Evolutionary conservation across 257 asterid species (phyloP).

Genomic region (Galeopsis tetrahit): DNA sequence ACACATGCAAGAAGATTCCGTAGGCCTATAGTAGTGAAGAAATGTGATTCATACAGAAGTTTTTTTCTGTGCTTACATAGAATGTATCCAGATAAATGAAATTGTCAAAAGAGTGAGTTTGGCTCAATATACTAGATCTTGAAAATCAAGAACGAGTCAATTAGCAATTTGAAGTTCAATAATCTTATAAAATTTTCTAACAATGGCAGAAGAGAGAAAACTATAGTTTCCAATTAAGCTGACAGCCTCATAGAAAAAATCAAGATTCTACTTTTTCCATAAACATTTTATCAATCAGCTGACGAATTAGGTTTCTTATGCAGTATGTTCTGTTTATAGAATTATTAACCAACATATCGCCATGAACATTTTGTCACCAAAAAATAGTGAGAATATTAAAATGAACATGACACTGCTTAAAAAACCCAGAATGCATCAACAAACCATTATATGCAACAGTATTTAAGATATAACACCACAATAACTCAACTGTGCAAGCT

Average conservation of each 20-base stretch:
- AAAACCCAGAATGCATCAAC: background rate
- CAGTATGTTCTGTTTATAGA: slow-evolving; percentile 3
- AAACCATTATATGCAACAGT: background rate
- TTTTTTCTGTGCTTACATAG: background rate
- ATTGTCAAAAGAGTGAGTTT: background rate
- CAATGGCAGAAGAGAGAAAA: slow-evolving; percentile 6
- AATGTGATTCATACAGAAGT: background rate
- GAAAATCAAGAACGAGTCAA: slow-evolving; percentile 21
- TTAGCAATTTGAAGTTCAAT: background rate
- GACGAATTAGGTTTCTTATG: slow-evolving; percentile 2
- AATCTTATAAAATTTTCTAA: slow-evolving; percentile 1
- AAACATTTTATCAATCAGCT: slow-evolving; percentile 18
- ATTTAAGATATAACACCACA: slow-evolving; percentile 13
- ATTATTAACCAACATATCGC: background rate
- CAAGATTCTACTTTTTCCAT: background rate
- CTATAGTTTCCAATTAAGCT: background rate
- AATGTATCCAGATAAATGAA: slow-evolving; percentile 21
- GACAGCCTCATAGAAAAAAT: background rate
- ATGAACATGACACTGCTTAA: background rate
- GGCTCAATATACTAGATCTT: slow-evolving; percentile 7
- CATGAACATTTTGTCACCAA: slow-evolving; percentile 5
- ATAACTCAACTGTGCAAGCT: slow-evolving; percentile 29
- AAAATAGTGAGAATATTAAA: background rate
- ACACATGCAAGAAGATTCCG: background rate
- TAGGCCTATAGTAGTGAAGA: slow-evolving; percentile 3